Base-by-base conservation (phyloP, 2,329 filamentous ascomycete species). In the Didymella pinodella region DNA sequence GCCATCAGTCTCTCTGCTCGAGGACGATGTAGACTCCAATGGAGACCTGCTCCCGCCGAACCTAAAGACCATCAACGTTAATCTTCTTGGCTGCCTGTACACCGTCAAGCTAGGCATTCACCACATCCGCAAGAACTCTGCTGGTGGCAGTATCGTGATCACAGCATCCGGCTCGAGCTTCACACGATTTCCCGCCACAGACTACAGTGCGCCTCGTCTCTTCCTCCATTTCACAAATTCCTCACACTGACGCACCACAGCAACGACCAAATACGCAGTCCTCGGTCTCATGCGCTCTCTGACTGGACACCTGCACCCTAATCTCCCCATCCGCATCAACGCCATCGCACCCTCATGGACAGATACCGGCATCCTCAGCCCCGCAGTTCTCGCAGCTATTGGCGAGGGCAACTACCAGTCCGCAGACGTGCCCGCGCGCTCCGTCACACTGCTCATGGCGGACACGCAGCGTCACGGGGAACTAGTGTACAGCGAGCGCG, bases 341-440 rank as follows among this genome's bases (percentile, higher is more conserved):
- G 67, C 71, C 43, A 64, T 75, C 34, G 72, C 71, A 0, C 74
- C 74, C 1, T 65, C 61, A 6, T 76, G 73, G 73, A 75, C 73
- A 2, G 65, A 64, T 26, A 75, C 74, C 0, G 63, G 59, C 8
- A 70, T 76, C 26, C 43, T 74, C 0, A 62, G 64, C 2, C 43
- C 36, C 1, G 52, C 32, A 2, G 14, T 70, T 7, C 40, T 69
- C 12, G 53, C 51, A 2, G 57, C 56, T 2, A n/a, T 74, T 1
- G 70, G 68, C 22, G 56, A 63, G 25, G 59, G 48, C 4, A 55
- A 38, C 7, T 56, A 66, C 26, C 72, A 75, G 49, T 54, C 64
- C 0, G 45, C 74, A 0, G 69, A 73, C 32, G 66, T 67, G 0
- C 68, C 71, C 0, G 74, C 68, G 7, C 71, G 67, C 0, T 70